phyloP scores from a whole-genome alignment of 1,284 basidiomycete genomes.

The Mycosarcoma maydis region DNA sequence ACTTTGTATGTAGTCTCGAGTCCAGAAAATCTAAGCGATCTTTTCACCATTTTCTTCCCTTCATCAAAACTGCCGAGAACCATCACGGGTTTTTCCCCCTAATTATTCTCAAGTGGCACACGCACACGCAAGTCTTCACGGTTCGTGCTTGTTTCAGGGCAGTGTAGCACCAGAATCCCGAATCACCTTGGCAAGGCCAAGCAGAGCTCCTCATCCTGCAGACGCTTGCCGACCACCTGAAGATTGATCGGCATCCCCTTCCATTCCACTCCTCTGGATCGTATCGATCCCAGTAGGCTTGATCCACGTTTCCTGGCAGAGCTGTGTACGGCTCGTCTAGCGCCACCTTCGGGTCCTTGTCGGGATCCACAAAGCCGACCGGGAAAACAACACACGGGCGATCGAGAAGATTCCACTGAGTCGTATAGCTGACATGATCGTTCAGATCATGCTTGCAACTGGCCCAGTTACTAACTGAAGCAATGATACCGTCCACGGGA shows the following conservation, averaged over 20 bases:
- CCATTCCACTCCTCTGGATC: slow-evolving; percentile 70
- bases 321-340: slow-evolving; percentile 19
- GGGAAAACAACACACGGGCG: slow-evolving; percentile 71
- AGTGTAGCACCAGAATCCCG: slow-evolving; percentile 42
- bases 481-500: slow-evolving; percentile 74
- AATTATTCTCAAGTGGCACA: too few species aligned
- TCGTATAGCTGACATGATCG: slow-evolving; percentile 56
- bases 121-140: too few species aligned
- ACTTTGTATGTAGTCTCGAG: too few species aligned
- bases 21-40: too few species aligned
- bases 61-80: too few species aligned
- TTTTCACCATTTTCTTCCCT: too few species aligned
- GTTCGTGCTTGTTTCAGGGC: too few species aligned
- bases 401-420: slow-evolving; percentile 27
- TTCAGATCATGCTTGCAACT: slow-evolving; percentile 72
- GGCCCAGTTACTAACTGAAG: slow-evolving; percentile 71
- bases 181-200: slow-evolving; percentile 67
- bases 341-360: slow-evolving; percentile 71
- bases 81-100: too few species aligned
- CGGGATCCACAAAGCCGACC: slow-evolving; percentile 66
- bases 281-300: slow-evolving; percentile 31
- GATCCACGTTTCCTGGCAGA: slow-evolving; percentile 13
- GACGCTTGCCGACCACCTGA: slow-evolving; percentile 75
- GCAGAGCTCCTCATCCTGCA: slow-evolving; percentile 78
- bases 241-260: slow-evolving; percentile 74